Evolutionary conservation across 106 monocot genomes (phyloP).

Genomic region (Dendrobium huoshanense): DNA sequence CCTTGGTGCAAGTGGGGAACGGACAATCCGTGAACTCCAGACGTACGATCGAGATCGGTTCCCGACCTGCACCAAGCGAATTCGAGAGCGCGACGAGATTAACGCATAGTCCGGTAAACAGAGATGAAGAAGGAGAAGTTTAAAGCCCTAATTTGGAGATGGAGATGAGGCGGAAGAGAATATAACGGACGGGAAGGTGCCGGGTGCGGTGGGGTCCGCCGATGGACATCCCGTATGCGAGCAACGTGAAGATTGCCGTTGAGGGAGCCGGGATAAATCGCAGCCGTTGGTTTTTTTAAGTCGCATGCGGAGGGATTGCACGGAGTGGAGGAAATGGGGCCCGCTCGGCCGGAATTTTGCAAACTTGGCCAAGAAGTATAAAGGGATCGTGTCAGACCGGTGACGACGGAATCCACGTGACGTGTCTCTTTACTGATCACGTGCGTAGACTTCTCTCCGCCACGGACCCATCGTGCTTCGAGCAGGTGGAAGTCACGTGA

Average conservation of each 20-base stretch:
- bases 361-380: background rate
- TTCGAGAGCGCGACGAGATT: conserved; percentile 7
- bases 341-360: background rate
- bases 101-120: background rate
- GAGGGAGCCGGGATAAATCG: background rate
- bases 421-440: conserved; percentile 6
- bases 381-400: background rate
- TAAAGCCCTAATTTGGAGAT: background rate
- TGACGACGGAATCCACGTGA: conserved; percentile 15
- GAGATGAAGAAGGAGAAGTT: background rate
- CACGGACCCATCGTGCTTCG: background rate
- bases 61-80: conserved; percentile 18
- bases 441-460: background rate
- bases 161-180: background rate
- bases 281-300: background rate
- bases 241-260: background rate
- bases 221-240: background rate
- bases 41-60: background rate
- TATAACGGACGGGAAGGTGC: background rate
- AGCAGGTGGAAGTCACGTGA: background rate
- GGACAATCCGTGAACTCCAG: background rate
- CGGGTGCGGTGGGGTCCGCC: background rate
- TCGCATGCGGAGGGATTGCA: background rate
- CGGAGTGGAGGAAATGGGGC: too few relatives aligned
- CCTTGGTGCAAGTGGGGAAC: conserved; percentile 12